Base-by-base conservation (phyloP, 345 rosid species). In the Populus davidiana region DNA sequence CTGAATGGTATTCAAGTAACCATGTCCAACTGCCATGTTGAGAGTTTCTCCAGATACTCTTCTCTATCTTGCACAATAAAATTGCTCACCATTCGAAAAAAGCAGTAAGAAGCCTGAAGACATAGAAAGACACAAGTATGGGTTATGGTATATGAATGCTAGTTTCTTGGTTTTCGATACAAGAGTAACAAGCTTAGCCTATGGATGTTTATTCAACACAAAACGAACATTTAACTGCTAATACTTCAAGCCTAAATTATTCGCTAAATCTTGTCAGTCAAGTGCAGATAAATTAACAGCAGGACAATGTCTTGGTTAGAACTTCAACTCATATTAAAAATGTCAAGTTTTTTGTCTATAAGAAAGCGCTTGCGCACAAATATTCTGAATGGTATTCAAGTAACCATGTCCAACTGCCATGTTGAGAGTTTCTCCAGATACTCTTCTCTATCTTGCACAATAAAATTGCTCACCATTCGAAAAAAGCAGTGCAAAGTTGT, bases 21-120 rank as follows among this genome's bases (percentile, higher is more conserved):
- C 29, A 52, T 52, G 64, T 71, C 35, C 35, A 33, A 20, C 43
- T 31, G 7, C 18, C 63, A 31, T 31, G 29, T 21, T 16, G 14
- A 6, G 36, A 50, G 56, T 7, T 18, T 41, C 43, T 54, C 31
- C 75, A 35, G 43, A 25, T 44, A 23, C 4, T 17, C 6, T 61
- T 50, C 25, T 39, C 74, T 59, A 59, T 59, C 63, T 11, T 59
- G 63, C 23, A 59, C 65, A 29, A 39, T 17, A 61, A 41, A 16
- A 35, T 25, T 25, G 49, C 54, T 14, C 41, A 44, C 12, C 12
- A 39, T 39, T 61, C 52, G 43, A 56, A 56, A 59, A 25, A 72
- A 8, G 65, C 8, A 23, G 99, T 92, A 69, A 96, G 97, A 84
- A 96, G 97, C 99, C 99, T 96, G 77, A 49, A 39, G 69, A 83